Evolutionary conservation across 2,329 filamentous ascomycete species (phyloP).

Genomic region (Plenodomus tracheiphilus): DNA sequence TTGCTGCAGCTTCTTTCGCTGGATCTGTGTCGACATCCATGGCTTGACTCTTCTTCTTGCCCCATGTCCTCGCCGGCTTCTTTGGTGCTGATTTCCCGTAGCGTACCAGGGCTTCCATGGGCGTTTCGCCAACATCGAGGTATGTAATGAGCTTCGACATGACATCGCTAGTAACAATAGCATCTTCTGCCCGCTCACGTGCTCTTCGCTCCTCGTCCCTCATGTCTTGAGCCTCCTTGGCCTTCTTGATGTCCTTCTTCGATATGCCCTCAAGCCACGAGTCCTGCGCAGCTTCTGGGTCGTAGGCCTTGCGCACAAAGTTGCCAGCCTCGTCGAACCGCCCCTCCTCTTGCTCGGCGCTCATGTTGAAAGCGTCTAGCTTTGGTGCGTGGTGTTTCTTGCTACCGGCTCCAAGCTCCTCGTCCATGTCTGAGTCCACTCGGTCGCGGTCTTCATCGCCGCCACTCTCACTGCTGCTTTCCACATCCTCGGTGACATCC

Average conservation of each 20-base stretch:
- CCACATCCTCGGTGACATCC: conserved; percentile 62
- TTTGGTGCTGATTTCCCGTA: conserved; percentile 66
- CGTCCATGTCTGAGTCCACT: conserved; percentile 71
- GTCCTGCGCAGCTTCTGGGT: conserved; percentile 90
- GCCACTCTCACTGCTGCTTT: conserved; percentile 60
- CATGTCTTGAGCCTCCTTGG: conserved; percentile 83
- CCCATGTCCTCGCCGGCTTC: conserved; percentile 52
- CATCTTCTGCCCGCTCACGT: conserved; percentile 74
- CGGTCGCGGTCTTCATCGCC: conserved; percentile 69
- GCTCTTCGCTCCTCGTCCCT: conserved; percentile 75
- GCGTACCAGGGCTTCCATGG: conserved; percentile 83
- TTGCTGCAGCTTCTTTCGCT: conserved; percentile 69
- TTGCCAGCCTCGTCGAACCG: conserved; percentile 90
- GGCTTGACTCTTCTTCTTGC: conserved; percentile 48
- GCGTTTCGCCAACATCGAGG: conserved; percentile 80
- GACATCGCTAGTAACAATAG: conserved; percentile 71
- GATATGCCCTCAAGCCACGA: conserved; percentile 89
- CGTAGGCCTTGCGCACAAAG: conserved; percentile 83
- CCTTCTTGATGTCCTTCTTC: conserved; percentile 90
- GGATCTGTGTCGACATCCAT: conserved; percentile 71
- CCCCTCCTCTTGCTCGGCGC: conserved; percentile 86
- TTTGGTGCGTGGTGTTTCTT: conserved; percentile 93
- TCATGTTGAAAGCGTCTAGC: conserved; percentile 95
- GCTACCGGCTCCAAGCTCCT: conserved; percentile 86
- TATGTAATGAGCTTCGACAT: conserved; percentile 71